Base-by-base conservation (phyloP, 768 basidiomycete species). In the Leccinum sublutescens region DNA sequence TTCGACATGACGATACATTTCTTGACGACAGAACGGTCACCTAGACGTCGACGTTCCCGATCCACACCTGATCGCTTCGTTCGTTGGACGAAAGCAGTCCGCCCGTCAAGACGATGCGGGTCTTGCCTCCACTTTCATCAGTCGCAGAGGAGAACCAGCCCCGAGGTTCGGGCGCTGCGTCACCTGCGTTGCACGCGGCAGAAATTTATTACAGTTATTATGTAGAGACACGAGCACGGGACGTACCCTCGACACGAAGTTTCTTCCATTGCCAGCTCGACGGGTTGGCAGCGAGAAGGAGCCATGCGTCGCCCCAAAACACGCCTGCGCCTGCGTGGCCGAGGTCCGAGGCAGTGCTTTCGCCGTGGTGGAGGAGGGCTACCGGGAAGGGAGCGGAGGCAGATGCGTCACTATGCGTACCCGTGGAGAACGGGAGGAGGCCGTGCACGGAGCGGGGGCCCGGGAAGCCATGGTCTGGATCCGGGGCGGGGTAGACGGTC, bases 101-200 rank as follows among this genome's bases (percentile, higher is more conserved):
- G 1, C 81, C 80, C 2, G 73, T 69, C 15, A 81, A 57, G 2
- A 79, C 68, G 9, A 76, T 61, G 31, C 65, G 62, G 0, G 67
- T 70, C 56, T 66, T 52, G 4, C 68, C 70, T 4, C 60, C 58
- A 10, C 62, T 68, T 2, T 64, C 58, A 31, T 71, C 71, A 1
- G 58, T 64, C 1, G 72, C 73, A 0, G 71, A 60, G 1, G 75
- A 67, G 63, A 83, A 78, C 80, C 82, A 82, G 0, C 81, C 80
- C 15, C 80, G 67, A 0, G 74, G 68, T 31, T 72, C 69, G 4
- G 79, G 76, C 0, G 25, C 38, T 6, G 21, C 6, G 11, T 53
- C 45, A 19, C 45, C 48, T 40, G 51, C 2, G 7, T 25, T 27
- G 2, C 7, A 15, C 3, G 4, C 23, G 23, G 23, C 36, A 38